Conservation (phyloP, 768 basidiomycete genomes). For the Trametes cinnabarina region DNA sequence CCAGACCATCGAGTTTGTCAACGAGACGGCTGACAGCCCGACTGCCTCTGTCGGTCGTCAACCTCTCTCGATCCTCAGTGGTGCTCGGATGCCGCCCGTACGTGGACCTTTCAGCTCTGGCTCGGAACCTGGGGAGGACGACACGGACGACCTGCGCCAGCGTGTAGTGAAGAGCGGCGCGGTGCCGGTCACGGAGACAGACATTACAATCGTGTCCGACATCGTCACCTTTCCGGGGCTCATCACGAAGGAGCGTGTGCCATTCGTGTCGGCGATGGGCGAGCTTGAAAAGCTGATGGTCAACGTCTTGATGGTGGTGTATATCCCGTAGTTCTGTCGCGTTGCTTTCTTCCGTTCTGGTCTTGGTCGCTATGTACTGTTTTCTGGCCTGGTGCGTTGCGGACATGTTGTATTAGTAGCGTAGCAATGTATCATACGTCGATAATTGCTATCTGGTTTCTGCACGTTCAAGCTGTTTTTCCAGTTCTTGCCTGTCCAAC, state of each 20-base stretch:
- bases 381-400: slow-evolving; percentile 4
- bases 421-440: slow-evolving; percentile 21
- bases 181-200: slow-evolving; percentile 57
- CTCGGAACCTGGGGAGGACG: slow-evolving; percentile 40
- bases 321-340: slow-evolving; percentile 45
- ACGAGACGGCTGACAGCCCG: slow-evolving; percentile 38
- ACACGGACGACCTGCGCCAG: slow-evolving; percentile 41
- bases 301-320: slow-evolving; percentile 71
- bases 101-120: slow-evolving; percentile 47
- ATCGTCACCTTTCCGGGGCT: slow-evolving; percentile 39
- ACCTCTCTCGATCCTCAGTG: slow-evolving; percentile 15
- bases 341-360: slow-evolving; percentile 17
- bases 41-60: slow-evolving; percentile 11
- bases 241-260: slow-evolving; percentile 65
- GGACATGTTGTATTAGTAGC: slow-evolving; percentile 19
- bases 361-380: slow-evolving; percentile 1
- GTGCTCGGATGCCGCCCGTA: slow-evolving; percentile 36
- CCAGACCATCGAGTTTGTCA: slow-evolving; percentile 60
- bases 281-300: slow-evolving; percentile 73
- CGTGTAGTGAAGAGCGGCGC: slow-evolving; percentile 71
- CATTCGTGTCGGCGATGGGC: slow-evolving; percentile 57
- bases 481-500: background rate
- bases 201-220: slow-evolving; percentile 61
- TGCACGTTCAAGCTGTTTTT: background rate
- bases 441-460: slow-evolving; percentile 5